phyloP scores from a whole-genome alignment of 352 stramenopile genomes.

The Phytopythium oedochilum region DNA sequence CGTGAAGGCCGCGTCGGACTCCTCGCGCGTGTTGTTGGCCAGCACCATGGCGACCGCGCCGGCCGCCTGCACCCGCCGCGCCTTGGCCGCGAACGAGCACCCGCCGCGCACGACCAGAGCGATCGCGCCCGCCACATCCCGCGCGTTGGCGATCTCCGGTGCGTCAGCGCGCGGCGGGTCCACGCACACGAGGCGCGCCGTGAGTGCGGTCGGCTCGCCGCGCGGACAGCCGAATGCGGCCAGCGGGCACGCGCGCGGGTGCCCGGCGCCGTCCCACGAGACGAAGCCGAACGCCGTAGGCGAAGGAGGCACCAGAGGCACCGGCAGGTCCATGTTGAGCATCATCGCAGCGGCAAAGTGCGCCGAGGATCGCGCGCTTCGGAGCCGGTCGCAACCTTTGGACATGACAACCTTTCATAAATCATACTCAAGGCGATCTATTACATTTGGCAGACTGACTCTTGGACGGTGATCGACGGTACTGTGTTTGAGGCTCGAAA shows the following conservation, averaged over 20 bases:
- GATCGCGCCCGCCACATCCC: slow-evolving; percentile 39
- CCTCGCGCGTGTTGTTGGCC: slow-evolving; percentile 52
- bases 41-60: slow-evolving; percentile 48
- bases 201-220: slow-evolving; percentile 18
- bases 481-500: too few relatives aligned
- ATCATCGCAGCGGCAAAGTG: not conserved
- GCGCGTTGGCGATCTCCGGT: slow-evolving; percentile 37
- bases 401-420: too few relatives aligned
- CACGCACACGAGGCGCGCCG: slow-evolving; percentile 39
- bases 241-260: slow-evolving; percentile 42
- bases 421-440: not conserved
- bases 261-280: slow-evolving; percentile 41
- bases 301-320: not conserved
- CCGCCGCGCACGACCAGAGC: slow-evolving; percentile 62
- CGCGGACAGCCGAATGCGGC: slow-evolving; percentile 43
- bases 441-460: not conserved
- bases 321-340: slow-evolving; percentile 3
- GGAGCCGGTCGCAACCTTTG: not conserved
- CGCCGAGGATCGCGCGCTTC: not conserved
- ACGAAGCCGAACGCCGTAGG: slow-evolving; percentile 45
- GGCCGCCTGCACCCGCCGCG: slow-evolving; percentile 42
- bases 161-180: slow-evolving; percentile 55
- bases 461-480: too few relatives aligned
- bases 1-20: slow-evolving; percentile 52
- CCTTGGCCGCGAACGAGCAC: slow-evolving; percentile 68